Percentiles rank a stretch among this genome's conserved stretches.
phyloP scores from a whole-genome alignment of 2,329 filamentous ascomycete genomes.

The Reticulascus tulasneorum region DNA sequence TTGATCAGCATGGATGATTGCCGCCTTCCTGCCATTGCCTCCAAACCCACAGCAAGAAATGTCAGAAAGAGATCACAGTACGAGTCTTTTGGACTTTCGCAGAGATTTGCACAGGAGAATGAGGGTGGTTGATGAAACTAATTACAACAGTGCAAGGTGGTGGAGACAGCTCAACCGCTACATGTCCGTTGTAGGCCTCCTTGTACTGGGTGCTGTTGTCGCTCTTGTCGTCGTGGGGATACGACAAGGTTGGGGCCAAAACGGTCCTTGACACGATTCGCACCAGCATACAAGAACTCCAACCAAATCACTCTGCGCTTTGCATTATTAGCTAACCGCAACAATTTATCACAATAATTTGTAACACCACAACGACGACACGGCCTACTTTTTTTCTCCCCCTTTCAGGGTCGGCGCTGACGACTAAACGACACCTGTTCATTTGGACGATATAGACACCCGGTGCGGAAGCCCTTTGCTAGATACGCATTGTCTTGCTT shows the following conservation, averaged over 20 bases:
- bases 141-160: constrained; percentile 52
- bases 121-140: constrained; percentile 36
- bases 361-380: too few relatives aligned
- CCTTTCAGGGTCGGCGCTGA: too few relatives aligned
- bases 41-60: constrained; percentile 49
- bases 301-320: too few relatives aligned
- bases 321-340: too few relatives aligned
- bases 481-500: too few relatives aligned
- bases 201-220: constrained; percentile 49
- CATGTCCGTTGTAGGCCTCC: constrained; percentile 53
- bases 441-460: too few relatives aligned
- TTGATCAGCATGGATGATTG: constrained; percentile 70
- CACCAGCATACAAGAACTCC: too few relatives aligned
- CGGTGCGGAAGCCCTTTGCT: too few relatives aligned
- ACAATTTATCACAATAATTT: too few relatives aligned
- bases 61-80: constrained; percentile 41
- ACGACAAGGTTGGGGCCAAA: constrained; percentile 42
- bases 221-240: constrained; percentile 50
- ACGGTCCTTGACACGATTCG: too few relatives aligned
- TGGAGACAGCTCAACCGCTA: constrained; percentile 57
- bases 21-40: constrained; percentile 69
- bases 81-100: constrained; percentile 33
- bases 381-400: too few relatives aligned
- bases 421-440: too few relatives aligned
- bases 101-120: constrained; percentile 29